Evolutionary conservation across 2,329 filamentous ascomycete species (phyloP).

Genomic region (Colletotrichum sp.): DNA sequence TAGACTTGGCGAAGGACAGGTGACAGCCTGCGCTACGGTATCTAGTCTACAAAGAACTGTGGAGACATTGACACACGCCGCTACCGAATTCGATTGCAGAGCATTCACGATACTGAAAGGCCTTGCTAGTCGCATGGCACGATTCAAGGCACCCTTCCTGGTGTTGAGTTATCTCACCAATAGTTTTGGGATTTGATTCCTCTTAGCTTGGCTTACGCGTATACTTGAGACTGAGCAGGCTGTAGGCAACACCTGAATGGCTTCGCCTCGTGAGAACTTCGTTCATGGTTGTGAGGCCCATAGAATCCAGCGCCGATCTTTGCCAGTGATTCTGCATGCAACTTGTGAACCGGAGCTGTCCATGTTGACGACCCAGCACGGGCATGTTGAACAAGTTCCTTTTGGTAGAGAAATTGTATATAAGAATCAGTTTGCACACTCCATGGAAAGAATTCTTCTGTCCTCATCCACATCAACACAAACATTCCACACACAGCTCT

Average conservation of each 20-base stretch:
- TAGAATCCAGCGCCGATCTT: neutral
- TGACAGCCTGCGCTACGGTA: accelerated
- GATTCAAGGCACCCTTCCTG: neutral
- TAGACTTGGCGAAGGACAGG: neutral
- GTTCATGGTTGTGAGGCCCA: neutral
- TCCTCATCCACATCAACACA: neutral
- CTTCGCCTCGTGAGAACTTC: neutral
- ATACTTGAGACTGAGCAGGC: neutral
- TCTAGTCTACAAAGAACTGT: neutral
- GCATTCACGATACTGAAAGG: neutral
- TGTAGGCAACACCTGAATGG: neutral
- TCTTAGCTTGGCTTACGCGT: neutral
- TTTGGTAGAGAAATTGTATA: neutral
- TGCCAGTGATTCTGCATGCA: neutral
- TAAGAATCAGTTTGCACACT: neutral
- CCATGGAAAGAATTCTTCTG: neutral
- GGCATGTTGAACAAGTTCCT: neutral
- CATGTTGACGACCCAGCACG: neutral
- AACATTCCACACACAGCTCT: neutral
- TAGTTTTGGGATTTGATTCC: neutral
- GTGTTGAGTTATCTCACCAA: neutral
- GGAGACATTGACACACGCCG: neutral
- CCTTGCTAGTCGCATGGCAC: neutral
- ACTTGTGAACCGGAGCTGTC: neutral
- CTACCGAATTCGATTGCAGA: neutral